These are phyloP conservation scores for Penicillium waksmanii DNA, from an alignment of 495 filamentous ascomycete species.

Conservation along the genomic window DNA sequence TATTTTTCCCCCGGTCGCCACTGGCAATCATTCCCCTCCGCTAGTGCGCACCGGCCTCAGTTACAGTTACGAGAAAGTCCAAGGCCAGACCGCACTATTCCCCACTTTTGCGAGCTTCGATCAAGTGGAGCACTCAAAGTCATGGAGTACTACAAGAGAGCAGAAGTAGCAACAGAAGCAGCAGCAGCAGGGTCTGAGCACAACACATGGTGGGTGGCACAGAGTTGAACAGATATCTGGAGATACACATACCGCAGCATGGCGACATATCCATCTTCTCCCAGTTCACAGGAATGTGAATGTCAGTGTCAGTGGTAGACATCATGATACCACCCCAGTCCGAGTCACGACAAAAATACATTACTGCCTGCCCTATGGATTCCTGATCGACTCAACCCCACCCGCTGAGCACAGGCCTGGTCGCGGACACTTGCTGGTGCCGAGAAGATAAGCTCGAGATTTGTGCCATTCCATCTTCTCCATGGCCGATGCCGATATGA, in stretches of 20 bases:
- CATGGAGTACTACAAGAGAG: neutral
- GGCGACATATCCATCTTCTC: too few relatives aligned
- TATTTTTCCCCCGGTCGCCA: neutral
- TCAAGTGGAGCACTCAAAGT: neutral
- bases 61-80: neutral
- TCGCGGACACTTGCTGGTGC: neutral
- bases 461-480: neutral
- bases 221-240: neutral
- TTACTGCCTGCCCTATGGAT: too few relatives aligned
- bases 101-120: neutral
- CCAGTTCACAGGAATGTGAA: too few relatives aligned
- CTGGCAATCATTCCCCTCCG: neutral
- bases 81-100: neutral
- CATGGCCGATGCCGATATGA: neutral
- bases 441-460: neutral
- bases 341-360: too few relatives aligned
- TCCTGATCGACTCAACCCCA: too few relatives aligned
- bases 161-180: neutral
- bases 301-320: too few relatives aligned
- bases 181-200: neutral
- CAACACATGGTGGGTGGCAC: constrained; percentile 1
- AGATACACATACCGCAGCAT: too few relatives aligned
- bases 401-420: neutral
- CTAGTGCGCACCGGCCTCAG: too few relatives aligned
- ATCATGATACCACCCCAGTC: too few relatives aligned